Evolutionary conservation across 345 rosid genomes (phyloP).

Genomic region (Populus simonii): DNA sequence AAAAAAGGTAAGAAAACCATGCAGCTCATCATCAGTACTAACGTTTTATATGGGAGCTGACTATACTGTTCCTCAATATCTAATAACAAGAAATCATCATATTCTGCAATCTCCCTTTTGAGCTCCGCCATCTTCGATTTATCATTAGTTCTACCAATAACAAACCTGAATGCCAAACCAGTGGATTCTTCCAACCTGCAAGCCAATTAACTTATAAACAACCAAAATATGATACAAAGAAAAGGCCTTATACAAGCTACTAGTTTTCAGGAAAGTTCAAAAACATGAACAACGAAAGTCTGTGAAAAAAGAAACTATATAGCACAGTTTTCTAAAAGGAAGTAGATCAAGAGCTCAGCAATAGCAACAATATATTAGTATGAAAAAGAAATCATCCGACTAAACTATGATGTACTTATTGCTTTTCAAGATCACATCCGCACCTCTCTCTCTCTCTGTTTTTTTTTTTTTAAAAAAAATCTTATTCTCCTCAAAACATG

Average conservation of each 20-base stretch:
- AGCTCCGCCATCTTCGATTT: conserved; percentile 58
- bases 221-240: neutral
- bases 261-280: neutral
- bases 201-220: neutral
- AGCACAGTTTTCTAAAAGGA: neutral
- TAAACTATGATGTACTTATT: neutral
- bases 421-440: neutral
- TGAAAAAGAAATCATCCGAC: neutral
- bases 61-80: conserved; percentile 97
- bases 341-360: neutral
- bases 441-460: neutral
- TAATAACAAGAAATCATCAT: conserved; percentile 78
- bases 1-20: neutral
- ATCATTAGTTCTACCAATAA: conserved; percentile 68
- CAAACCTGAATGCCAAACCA: conserved; percentile 75
- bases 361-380: neutral
- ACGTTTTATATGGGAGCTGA: conserved; percentile 98
- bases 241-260: neutral
- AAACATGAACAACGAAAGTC: neutral
- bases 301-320: neutral
- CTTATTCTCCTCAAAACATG: neutral
- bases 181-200: conserved; percentile 84
- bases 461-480: neutral
- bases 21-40: conserved; percentile 31
- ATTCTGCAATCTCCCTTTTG: conserved; percentile 63